A percentile compares a stretch with the other conserved stretches of the same genome.
Evolutionary conservation across 805 yeast genomes (phyloP).

Genomic region (Barnettozyma vustinii): DNA sequence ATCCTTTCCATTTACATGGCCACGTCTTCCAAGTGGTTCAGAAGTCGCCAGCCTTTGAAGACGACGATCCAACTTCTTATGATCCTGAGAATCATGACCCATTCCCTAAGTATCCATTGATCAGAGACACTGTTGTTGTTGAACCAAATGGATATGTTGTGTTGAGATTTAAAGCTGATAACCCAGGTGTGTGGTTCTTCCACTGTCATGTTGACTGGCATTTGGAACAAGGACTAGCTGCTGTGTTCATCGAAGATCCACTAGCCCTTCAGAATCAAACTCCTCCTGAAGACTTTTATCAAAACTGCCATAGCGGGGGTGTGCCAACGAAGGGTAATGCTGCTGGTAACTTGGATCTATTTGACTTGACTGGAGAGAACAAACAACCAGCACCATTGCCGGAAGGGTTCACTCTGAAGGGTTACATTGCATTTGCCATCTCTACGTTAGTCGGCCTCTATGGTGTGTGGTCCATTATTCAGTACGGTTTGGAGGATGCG

Average conservation of each 20-base stretch:
- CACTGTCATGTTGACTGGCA: slow-evolving; percentile 92
- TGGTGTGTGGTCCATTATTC: slow-evolving; percentile 55
- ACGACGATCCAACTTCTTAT: slow-evolving; percentile 51
- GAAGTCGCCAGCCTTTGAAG: slow-evolving; percentile 45
- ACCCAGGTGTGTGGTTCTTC: slow-evolving; percentile 93
- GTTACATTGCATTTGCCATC: slow-evolving; percentile 55
- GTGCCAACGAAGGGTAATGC: slow-evolving; percentile 60
- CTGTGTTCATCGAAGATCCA: slow-evolving; percentile 70
- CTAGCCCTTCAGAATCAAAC: slow-evolving; percentile 36
- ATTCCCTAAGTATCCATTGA: slow-evolving; percentile 54
- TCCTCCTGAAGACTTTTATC: slow-evolving; percentile 43
- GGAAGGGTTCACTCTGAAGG: slow-evolving; percentile 62
- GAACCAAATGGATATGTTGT: slow-evolving; percentile 65
- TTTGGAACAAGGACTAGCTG: slow-evolving; percentile 74
- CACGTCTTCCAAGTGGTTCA: slow-evolving; percentile 58
- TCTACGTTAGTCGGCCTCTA: slow-evolving; percentile 52
- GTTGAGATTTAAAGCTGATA: slow-evolving; percentile 69
- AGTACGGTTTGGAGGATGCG: slow-evolving; percentile 63
- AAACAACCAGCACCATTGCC: slow-evolving; percentile 61
- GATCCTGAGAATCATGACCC: slow-evolving; percentile 38
- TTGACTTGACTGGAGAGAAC: slow-evolving; percentile 54
- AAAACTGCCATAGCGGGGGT: slow-evolving; percentile 42
- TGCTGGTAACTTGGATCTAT: slow-evolving; percentile 58
- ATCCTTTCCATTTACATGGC: slow-evolving; percentile 76
- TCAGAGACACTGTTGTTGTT: slow-evolving; percentile 68